phyloP scores from a whole-genome alignment of 108 stramenopile genomes.

The Pseudonitzschia pungens region DNA sequence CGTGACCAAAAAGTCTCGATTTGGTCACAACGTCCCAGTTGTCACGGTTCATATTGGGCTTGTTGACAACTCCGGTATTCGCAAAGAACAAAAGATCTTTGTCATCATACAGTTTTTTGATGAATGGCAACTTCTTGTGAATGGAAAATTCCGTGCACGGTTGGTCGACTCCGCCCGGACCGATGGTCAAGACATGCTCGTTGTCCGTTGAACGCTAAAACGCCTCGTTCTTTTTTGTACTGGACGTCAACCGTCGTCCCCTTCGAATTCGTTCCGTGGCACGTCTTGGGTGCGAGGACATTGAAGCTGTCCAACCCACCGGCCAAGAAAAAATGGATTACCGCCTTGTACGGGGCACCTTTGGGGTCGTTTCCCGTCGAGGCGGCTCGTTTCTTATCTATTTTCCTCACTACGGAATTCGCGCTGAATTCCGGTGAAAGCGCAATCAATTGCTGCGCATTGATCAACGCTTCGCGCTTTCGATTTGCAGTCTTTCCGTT shows the following conservation, averaged over 20 bases:
- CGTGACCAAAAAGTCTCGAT: neutral
- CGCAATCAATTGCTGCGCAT: constrained; percentile 36
- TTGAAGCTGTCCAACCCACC: constrained; percentile 62
- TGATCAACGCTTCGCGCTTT: constrained; percentile 1
- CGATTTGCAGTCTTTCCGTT: neutral
- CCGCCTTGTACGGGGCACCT: constrained; percentile 49
- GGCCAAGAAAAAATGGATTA: constrained; percentile 48
- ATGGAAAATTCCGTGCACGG: constrained; percentile 60
- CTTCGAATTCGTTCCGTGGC: neutral
- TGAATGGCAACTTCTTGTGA: constrained; percentile 30
- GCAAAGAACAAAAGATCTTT: constrained; percentile 62
- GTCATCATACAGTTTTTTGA: constrained; percentile 54
- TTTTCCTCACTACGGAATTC: constrained; percentile 29
- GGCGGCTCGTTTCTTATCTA: constrained; percentile 15
- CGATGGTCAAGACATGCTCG: neutral
- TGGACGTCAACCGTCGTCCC: constrained; percentile 4
- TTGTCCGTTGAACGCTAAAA: neutral
- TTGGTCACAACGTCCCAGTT: neutral
- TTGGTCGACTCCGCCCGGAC: neutral
- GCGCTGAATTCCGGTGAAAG: constrained; percentile 53
- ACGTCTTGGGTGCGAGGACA: constrained; percentile 47
- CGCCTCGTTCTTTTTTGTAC: constrained; percentile 22
- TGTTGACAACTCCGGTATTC: constrained; percentile 68
- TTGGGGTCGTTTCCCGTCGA: constrained; percentile 19
- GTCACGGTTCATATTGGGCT: constrained; percentile 12